Base-by-base conservation (phyloP, 2,329 filamentous ascomycete species). In the Calonectria pteridis region DNA sequence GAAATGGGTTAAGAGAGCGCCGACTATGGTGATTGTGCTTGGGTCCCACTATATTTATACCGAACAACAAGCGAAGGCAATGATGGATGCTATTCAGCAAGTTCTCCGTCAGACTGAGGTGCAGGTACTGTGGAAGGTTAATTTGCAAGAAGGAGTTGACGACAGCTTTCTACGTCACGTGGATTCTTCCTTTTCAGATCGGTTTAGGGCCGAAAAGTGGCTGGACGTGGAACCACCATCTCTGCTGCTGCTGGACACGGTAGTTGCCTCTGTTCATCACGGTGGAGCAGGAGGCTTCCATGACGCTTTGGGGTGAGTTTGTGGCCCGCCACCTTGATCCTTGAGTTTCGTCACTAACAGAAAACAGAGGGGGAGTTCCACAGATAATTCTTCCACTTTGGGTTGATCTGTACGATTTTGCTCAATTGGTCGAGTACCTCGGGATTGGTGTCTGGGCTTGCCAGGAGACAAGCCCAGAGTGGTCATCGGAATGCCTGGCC, bases 381-480 rank as follows among this genome's bases (percentile, higher is more conserved):
- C 87, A 89, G 50, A 76, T 89, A 7, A 74, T 89, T 7, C 80
- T 89, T 1, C 87, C 88, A 0, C 73, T 84, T 0, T 89, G 88
- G 88, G 79, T 84, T 0, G 87, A 89, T 65, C 82, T 84, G 0
- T 87, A 87, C 68, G 86, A 87, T 63, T 88, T 84, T 67, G 87
- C 87, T 10, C 80, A 80, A 18, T 82, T 84, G 2, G 85, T 84
- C 0, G 87, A 89, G 76, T 84, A 81, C 64, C 76, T 87, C 0
- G 84, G 84, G 0, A 82, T 89, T 14, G 87, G 87, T 0, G 73
- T 86, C 0, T 86, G 84, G 79, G 86, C 79, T 1, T 84, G 81
- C 63, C 78, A 80, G n/a, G 76, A 78, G 6, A 80, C 80, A 1
- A 83, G 85, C 1, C 85, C 86, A 0, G 73, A 72, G 0, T 80